Evolutionary conservation across 345 rosid species (phyloP).

Genomic region (Combretum micranthum): DNA sequence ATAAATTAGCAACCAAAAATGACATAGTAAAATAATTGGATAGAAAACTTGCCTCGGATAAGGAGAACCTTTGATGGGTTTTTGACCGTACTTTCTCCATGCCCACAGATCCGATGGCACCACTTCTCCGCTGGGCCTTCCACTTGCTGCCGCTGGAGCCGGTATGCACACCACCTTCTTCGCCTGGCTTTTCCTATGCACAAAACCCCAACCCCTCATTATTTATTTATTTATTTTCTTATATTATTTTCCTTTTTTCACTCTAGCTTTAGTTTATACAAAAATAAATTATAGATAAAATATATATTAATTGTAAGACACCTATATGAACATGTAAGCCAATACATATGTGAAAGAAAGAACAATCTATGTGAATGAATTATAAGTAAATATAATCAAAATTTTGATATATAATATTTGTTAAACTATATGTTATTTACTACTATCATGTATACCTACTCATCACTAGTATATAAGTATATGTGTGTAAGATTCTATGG

Average conservation of each 20-base stretch:
- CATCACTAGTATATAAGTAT: neutral
- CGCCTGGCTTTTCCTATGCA: slow-evolving; percentile 50
- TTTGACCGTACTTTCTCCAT: slow-evolving; percentile 96
- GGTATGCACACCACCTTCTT: slow-evolving; percentile 69
- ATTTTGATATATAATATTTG: neutral
- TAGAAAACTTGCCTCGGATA: slow-evolving; percentile 62
- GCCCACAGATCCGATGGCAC: slow-evolving; percentile 99
- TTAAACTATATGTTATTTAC: neutral
- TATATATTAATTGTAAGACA: neutral
- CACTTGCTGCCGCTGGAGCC: slow-evolving; percentile 59
- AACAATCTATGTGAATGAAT: too few relatives aligned
- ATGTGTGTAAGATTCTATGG: neutral
- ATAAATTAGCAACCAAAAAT: neutral
- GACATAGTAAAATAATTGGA: neutral
- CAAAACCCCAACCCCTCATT: neutral
- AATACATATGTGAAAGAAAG: too few relatives aligned
- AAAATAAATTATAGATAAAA: neutral
- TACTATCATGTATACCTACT: neutral
- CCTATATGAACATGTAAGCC: too few relatives aligned
- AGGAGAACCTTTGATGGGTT: slow-evolving; percentile 94
- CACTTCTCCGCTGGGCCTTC: slow-evolving; percentile 72
- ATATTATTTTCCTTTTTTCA: neutral
- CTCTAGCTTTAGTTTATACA: neutral
- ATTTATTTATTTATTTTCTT: neutral
- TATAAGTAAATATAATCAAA: neutral